Evolutionary conservation across 192 early-diverging fungal genomes (phyloP), one percentile per base, ranked within the genome.

Genomic region (Backusella westeae): DNA sequence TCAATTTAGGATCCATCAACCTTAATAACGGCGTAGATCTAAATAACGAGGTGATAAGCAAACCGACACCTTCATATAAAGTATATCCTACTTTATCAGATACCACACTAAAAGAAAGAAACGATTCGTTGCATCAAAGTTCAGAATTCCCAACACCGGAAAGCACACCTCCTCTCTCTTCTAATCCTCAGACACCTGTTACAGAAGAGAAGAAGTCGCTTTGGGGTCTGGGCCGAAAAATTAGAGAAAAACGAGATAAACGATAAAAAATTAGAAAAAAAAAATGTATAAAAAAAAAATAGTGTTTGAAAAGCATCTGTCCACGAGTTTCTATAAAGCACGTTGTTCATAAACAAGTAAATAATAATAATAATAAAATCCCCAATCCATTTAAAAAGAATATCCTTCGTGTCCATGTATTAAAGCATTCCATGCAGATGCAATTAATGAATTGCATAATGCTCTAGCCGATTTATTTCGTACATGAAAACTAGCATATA

Each of bases 1-100:
- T 80, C 9, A 75, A 41, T 44, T 68, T 80, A 69, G 79, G 76
- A 46, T 26, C 70, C 32, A 41, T 80, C 14, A 38, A 72, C 23
- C 32, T 78, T 38, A 67, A 36, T 59, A 46, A 75, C 39, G 63
- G 35, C n/a, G 44, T 36, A 14, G 32, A 68, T 68, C 15, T 68
- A 44, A 44, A 44, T n/a, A 44, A 34, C 23, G 29, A 23, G 41
- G 19, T 71, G 29, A 19, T 21, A 4, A 71, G 6, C 17, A 38
- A 21, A 41, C 41, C 26, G 41, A 49, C 14, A 0, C 15, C n/a
- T 19, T 52, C 49, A 14, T 63, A 29, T 63, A 63, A 63, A 26
- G 56, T 63, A 63, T 29, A 63, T 63, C 56, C 56, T 23, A 63
- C 56, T 69, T 49, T 41, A 44, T 46, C 15, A 44, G 42, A 36